Evolutionary conservation across 352 stramenopile genomes (phyloP).

Genomic region (Peronospora destructor): DNA sequence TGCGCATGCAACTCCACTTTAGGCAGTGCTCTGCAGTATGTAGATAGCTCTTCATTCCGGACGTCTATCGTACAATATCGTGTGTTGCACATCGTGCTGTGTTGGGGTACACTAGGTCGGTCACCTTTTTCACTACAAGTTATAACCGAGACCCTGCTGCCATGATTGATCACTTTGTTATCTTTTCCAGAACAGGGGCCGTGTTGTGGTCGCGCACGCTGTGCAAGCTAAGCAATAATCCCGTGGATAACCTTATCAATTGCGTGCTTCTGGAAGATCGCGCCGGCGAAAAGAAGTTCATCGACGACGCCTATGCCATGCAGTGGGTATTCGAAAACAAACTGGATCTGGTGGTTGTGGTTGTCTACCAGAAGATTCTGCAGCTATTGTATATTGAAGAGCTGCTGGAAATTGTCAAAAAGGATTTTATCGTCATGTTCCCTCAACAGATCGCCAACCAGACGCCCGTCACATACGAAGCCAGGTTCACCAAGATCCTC

Average conservation of each 20-base stretch:
- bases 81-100: slow-evolving; percentile 11
- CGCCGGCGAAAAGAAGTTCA: slow-evolving; percentile 79
- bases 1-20: slow-evolving; percentile 87
- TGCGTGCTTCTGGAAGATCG: slow-evolving; percentile 88
- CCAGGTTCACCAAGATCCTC: slow-evolving; percentile 76
- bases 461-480: slow-evolving; percentile 69
- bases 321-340: slow-evolving; percentile 91
- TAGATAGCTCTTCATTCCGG: slow-evolving; percentile 20
- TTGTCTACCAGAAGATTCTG: slow-evolving; percentile 89
- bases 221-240: slow-evolving; percentile 80
- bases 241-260: slow-evolving; percentile 84
- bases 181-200: slow-evolving; percentile 88
- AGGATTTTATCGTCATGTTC: slow-evolving; percentile 72
- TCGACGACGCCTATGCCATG: slow-evolving; percentile 81
- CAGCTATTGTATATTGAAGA: slow-evolving; percentile 89
- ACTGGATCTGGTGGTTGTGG: slow-evolving; percentile 87
- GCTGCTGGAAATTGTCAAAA: slow-evolving; percentile 84
- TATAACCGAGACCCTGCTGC: background rate
- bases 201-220: slow-evolving; percentile 87
- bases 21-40: slow-evolving; percentile 51
- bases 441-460: slow-evolving; percentile 68
- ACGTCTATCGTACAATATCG: slow-evolving; percentile 13
- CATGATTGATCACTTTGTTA: slow-evolving; percentile 91
- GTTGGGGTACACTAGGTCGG: background rate
- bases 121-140: no score